phyloP scores from a whole-genome alignment of 768 basidiomycete species.

The Lentinula sp. region DNA sequence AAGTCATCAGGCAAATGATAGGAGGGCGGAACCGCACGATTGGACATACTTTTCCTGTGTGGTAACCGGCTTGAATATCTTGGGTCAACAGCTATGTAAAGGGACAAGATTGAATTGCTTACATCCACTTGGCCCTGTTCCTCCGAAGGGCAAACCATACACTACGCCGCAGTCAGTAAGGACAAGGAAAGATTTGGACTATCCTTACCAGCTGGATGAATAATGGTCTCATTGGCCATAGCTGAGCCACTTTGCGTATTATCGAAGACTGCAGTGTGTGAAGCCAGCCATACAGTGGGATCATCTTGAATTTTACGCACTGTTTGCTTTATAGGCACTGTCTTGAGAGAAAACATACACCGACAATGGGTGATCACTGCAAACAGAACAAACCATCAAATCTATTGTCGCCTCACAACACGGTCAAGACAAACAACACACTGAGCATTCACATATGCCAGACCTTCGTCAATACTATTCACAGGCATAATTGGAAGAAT shows the following conservation, averaged over 20 bases:
- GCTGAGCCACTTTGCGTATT: conserved; percentile 53
- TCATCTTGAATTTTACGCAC: conserved; percentile 18
- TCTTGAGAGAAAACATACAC: conserved; percentile 60
- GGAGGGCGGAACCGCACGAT: conserved; percentile 56
- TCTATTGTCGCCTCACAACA: neutral
- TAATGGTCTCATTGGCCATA: conserved; percentile 55
- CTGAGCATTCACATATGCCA: conserved; percentile 50
- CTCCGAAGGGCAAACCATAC: conserved; percentile 41
- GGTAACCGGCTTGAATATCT: conserved; percentile 44
- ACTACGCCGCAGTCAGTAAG: conserved; percentile 14
- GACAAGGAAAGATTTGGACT: too few species aligned
- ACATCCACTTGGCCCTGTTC: conserved; percentile 64
- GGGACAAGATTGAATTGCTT: conserved; percentile 13
- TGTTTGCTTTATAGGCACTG: conserved; percentile 27
- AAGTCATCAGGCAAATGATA: conserved; percentile 17
- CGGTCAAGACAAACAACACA: conserved; percentile 16
- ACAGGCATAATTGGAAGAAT: conserved; percentile 59
- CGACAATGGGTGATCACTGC: conserved; percentile 53
- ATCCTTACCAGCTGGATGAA: conserved; percentile 39
- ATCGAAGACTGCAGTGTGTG: conserved; percentile 35
- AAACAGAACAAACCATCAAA: neutral
- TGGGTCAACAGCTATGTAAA: neutral
- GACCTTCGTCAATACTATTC: conserved; percentile 46
- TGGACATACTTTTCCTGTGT: conserved; percentile 51
- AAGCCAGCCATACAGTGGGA: neutral